phyloP scores from a whole-genome alignment of 371 early-diverging fungal genomes.

The Encephalitozoon romaleae region DNA sequence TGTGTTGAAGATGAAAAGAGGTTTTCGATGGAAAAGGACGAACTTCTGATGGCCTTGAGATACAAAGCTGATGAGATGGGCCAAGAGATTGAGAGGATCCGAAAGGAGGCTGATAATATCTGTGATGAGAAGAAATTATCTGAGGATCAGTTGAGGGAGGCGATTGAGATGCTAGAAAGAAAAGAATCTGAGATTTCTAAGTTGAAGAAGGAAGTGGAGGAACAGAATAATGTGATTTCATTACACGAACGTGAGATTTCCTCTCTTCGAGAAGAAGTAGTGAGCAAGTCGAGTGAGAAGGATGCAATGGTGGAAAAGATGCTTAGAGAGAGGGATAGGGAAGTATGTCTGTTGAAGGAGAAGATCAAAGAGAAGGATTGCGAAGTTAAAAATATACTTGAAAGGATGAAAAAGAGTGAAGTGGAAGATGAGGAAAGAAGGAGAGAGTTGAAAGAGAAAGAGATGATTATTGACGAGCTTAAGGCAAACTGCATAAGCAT shows the following conservation, averaged over 20 bases:
- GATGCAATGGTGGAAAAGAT: slow-evolving; percentile 64
- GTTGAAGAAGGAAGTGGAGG: slow-evolving; percentile 62
- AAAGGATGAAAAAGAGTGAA: slow-evolving; percentile 66
- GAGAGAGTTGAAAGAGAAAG: neutral
- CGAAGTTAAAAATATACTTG: slow-evolving; percentile 62
- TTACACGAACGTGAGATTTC: slow-evolving; percentile 64
- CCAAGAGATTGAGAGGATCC: neutral
- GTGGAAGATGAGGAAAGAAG: slow-evolving; percentile 33
- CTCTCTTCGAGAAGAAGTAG: slow-evolving; percentile 63
- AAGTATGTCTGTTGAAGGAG: slow-evolving; percentile 61
- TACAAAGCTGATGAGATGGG: neutral
- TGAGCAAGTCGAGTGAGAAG: slow-evolving; percentile 64
- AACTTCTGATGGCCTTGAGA: slow-evolving; percentile 19
- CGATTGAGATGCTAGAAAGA: slow-evolving; percentile 50
- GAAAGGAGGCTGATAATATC: neutral
- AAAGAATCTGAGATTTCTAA: slow-evolving; percentile 64
- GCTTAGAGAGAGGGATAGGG: slow-evolving; percentile 63
- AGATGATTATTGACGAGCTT: neutral
- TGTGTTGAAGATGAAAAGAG: neutral
- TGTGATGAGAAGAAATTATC: slow-evolving; percentile 65
- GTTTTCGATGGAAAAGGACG: neutral
- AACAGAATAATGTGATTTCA: slow-evolving; percentile 62
- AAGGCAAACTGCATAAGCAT: neutral
- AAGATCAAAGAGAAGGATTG: slow-evolving; percentile 13
- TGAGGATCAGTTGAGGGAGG: slow-evolving; percentile 65